These are phyloP conservation scores for Golovinomyces cichoracearum DNA, from an alignment of 2,329 filamentous ascomycete genomes.

Conservation along the genomic window DNA sequence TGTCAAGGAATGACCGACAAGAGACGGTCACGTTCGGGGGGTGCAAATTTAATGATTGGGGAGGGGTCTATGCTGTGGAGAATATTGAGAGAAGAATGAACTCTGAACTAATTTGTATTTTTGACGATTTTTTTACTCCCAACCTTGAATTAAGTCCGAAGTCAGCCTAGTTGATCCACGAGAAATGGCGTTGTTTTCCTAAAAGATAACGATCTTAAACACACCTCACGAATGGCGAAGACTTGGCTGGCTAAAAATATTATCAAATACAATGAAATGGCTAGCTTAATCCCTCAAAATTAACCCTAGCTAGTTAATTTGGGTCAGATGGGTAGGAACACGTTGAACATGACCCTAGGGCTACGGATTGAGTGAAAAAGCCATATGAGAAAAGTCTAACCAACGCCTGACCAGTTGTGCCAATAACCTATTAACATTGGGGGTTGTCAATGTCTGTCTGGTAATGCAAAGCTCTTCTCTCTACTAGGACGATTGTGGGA, in stretches of 20 bases:
- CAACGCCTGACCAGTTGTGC: no score
- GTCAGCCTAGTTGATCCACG: background rate
- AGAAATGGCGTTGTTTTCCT: background rate
- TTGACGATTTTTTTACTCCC: background rate
- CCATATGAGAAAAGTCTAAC: no score
- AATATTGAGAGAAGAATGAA: background rate
- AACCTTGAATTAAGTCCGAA: background rate
- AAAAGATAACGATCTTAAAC: constrained; percentile 1
- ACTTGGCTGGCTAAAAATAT: background rate
- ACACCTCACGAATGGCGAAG: background rate
- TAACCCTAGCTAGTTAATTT: no score
- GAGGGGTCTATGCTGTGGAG: background rate
- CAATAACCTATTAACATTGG: no score
- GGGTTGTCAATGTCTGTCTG: no score
- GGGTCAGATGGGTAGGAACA: no score
- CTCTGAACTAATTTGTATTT: background rate
- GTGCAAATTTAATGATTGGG: background rate
- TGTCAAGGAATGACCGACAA: background rate
- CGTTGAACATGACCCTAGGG: no score
- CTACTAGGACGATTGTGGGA: no score
- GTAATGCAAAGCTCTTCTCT: no score
- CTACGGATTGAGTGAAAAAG: no score
- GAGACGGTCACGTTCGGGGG: background rate
- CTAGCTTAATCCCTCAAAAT: no score
- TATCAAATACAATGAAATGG: no score